phyloP scores from a whole-genome alignment of 805 yeast species.

The Hanseniaspora pseudoguilliermondii region DNA sequence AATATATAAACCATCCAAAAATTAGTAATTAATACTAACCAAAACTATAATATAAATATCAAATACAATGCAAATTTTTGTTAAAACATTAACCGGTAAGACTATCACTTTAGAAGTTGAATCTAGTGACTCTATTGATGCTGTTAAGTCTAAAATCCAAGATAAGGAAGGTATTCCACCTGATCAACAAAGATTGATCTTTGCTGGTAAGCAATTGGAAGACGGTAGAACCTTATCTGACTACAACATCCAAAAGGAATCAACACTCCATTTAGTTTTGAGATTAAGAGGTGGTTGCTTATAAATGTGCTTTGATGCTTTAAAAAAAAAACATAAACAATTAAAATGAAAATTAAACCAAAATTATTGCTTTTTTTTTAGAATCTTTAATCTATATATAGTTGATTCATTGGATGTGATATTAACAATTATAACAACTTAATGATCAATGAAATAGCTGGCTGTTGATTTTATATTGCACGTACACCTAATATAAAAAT shows the following conservation, averaged over 20 bases:
- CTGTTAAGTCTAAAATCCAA: conserved; percentile 69
- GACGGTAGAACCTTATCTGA: conserved; percentile 62
- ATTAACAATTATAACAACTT: background rate
- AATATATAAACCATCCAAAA: background rate
- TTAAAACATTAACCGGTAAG: conserved; percentile 95
- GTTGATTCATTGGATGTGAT: too few species aligned
- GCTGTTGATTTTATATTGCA: background rate
- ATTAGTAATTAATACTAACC: background rate
- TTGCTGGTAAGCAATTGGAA: conserved; percentile 61
- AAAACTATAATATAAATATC: conserved; percentile 33
- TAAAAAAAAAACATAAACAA: conserved; percentile 22
- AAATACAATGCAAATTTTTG: conserved; percentile 72
- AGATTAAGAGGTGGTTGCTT: conserved; percentile 58
- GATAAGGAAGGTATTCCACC: conserved; percentile 65
- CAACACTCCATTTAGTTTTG: conserved; percentile 55
- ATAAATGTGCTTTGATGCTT: background rate
- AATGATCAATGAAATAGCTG: background rate
- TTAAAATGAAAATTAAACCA: too few species aligned
- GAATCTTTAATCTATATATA: too few species aligned
- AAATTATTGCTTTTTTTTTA: too few species aligned
- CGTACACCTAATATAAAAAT: background rate
- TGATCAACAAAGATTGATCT: conserved; percentile 56
- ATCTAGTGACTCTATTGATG: conserved; percentile 89
- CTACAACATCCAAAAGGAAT: conserved; percentile 61
- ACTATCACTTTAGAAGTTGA: conserved; percentile 91